Base-by-base conservation (phyloP, 164 flowering plant species). In the Stephania cephalantha region DNA sequence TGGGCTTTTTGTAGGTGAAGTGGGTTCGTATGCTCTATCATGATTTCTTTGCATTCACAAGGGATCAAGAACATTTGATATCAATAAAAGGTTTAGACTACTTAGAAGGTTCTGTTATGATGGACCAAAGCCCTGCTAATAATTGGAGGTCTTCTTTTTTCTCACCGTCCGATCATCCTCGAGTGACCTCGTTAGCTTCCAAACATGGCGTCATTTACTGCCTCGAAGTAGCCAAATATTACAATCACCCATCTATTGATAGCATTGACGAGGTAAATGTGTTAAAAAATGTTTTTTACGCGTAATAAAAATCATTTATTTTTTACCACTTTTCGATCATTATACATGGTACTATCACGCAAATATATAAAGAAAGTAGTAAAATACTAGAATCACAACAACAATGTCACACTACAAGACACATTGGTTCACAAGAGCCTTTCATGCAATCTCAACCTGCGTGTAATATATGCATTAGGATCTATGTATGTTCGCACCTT, bases 61-160 rank as follows among this genome's bases (percentile, higher is more conserved):
- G 72, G 79, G 98, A 76, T 53, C 75, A 73, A 64, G 75, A 20
- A 70, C 20, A 20, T 45, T 29, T 53, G 18, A 44, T 58, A 46
- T 75, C 68, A 25, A 17, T 11, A 52, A 22, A 77, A 6, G 91
- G 84, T 30, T 74, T 90, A 18, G 86, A 92, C 79, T 91, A 89
- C 68, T 78, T 91, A 30, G 97, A 94, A 84, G 98, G 98, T 1
- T 85, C 86, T 7, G 78, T 90, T 7, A 71, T 91, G 1, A 75
- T 84, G 71, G 69, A 74, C 22, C 81, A 79, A 5, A 86, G 83
- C 73, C 77, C 88, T 55, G 70, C 82, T n/a, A 86, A 84, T 67
- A 86, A 86, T 52, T 88, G 95, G 97, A 88, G 90, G 76, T 88
- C 92, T 12, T 85, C 91, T 6, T 92, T 87, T 71, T 92, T 85